Conservation (phyloP, 345 rosid species). For the Camelina laxa region DNA sequence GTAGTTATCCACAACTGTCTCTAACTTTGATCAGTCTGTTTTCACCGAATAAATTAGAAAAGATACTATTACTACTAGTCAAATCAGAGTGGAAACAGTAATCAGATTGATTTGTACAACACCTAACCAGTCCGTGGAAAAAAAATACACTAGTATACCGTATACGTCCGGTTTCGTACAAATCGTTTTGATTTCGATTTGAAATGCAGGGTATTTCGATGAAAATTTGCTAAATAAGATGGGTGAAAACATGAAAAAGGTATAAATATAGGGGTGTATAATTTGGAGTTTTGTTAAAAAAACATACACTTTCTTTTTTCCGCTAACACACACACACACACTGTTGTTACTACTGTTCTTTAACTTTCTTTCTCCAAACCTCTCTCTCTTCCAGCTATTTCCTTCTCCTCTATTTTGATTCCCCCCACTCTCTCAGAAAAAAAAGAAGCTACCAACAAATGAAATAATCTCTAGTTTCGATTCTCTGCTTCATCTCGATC, state of each 20-base stretch:
- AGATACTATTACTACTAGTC: no score
- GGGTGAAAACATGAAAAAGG: slow-evolving; percentile 1
- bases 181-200: no score
- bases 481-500: slow-evolving; percentile 37
- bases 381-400: no score
- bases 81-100: no score
- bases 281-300: background rate
- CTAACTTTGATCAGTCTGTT: background rate
- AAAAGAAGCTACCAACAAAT: background rate
- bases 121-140: background rate
- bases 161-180: background rate
- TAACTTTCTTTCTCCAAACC: background rate
- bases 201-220: background rate
- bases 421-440: background rate
- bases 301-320: background rate
- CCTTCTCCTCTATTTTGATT: slow-evolving; percentile 29
- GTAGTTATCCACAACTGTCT: background rate
- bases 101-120: no score
- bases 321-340: background rate
- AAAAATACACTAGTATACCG: background rate
- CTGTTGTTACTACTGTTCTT: slow-evolving; percentile 28
- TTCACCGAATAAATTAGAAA: background rate
- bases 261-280: slow-evolving; percentile 3
- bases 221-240: background rate
- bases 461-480: background rate